Conservation (phyloP, 2,329 filamentous ascomycete species). For the Pestalotiopsis sp. region DNA sequence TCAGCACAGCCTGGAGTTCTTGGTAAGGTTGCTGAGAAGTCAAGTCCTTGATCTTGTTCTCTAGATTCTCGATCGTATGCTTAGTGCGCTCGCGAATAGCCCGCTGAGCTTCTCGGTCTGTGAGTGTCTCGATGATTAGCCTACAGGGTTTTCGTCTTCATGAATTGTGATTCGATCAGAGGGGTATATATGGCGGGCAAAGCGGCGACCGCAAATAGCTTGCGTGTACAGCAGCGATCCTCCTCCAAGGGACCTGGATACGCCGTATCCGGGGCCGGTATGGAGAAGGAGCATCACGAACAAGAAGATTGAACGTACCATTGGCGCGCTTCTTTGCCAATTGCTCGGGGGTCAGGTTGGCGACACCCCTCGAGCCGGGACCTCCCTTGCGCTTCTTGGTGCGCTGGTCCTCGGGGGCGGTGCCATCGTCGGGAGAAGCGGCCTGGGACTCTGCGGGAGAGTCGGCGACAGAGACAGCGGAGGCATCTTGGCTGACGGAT, state of each 20-base stretch:
- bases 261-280: background rate
- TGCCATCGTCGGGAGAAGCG: constrained; percentile 15
- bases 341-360: constrained; percentile 73
- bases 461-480: constrained; percentile 18
- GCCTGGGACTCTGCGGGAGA: constrained; percentile 26
- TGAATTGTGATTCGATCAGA: background rate
- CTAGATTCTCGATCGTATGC: constrained; percentile 75
- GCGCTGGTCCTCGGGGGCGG: constrained; percentile 26
- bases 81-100: constrained; percentile 84
- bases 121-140: constrained; percentile 15
- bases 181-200: background rate
- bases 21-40: constrained; percentile 81
- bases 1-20: constrained; percentile 75
- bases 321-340: constrained; percentile 68
- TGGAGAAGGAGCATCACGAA: background rate
- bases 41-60: constrained; percentile 73
- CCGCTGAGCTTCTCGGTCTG: constrained; percentile 83
- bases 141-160: background rate
- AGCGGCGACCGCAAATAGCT: background rate
- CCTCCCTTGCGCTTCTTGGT: constrained; percentile 50
- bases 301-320: constrained; percentile 36
- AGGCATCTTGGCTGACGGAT: constrained; percentile 20
- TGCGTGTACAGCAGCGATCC: background rate
- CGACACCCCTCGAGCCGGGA: constrained; percentile 51
- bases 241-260: background rate